A percentile compares a stretch with the other conserved stretches of the same genome.
Conservation (phyloP, 306 rosid genomes). For the Sindora glabra region DNA sequence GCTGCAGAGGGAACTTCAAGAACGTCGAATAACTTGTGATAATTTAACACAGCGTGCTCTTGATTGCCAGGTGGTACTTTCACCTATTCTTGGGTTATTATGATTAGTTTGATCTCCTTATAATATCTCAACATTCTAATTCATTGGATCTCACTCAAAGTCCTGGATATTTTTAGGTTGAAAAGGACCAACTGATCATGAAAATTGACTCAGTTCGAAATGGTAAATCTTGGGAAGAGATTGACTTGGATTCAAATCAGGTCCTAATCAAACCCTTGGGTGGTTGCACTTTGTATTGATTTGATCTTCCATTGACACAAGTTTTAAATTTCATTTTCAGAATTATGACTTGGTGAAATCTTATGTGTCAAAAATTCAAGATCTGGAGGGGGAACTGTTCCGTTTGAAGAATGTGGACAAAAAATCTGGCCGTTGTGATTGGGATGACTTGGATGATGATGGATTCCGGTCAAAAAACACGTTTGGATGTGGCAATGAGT, state of each 20-base stretch:
- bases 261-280: slow-evolving; percentile 24
- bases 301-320: not conserved
- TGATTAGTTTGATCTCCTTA: slow-evolving; percentile 20
- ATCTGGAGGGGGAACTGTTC: slow-evolving; percentile 61
- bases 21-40: slow-evolving; percentile 18
- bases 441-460: slow-evolving; percentile 54
- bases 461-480: slow-evolving; percentile 42
- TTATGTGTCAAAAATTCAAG: slow-evolving; percentile 74
- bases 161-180: slow-evolving; percentile 51
- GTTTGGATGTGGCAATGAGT: slow-evolving; percentile 50
- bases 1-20: slow-evolving; percentile 58
- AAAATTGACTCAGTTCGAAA: slow-evolving; percentile 67
- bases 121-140: not conserved
- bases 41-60: slow-evolving; percentile 23
- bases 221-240: slow-evolving; percentile 92
- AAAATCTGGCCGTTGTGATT: slow-evolving; percentile 39
- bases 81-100: not conserved
- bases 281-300: not conserved
- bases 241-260: slow-evolving; percentile 66
- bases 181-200: slow-evolving; percentile 67
- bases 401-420: slow-evolving; percentile 32
- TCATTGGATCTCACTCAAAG: slow-evolving; percentile 2
- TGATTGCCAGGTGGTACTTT: slow-evolving; percentile 28
- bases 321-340: slow-evolving; percentile 31
- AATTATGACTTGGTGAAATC: slow-evolving; percentile 63